Base-by-base conservation (phyloP, 495 filamentous ascomycete genomes). In the Lepraria neglecta region DNA sequence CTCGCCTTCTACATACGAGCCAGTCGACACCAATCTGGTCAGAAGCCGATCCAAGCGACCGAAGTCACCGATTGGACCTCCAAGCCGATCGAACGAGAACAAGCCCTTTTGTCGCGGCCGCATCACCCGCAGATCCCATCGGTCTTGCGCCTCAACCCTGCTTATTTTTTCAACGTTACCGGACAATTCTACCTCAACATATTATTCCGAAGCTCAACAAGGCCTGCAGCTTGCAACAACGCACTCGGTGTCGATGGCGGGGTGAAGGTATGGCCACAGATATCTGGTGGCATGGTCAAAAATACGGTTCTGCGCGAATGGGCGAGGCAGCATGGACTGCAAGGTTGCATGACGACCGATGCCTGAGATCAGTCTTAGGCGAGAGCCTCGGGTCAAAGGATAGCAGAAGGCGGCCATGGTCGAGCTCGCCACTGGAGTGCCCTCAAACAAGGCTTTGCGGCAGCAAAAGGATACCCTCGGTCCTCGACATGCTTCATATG, bases 281-380 rank as follows among this genome's bases (percentile, higher is more conserved):
- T 50, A 61, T 19, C 58, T 44, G 59, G 59, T 56, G 59, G 59
- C 59, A 61, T 61, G 59, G 59, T 54, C 59, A 56, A 61, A 48
- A 56, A 33, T 44, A 61, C 19, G 17, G 24, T 61, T 27, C 44
- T 30, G 51, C 24, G 14, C 42, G 30, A 10, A 61, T 61, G 59
- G 59, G 52, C 21, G 59, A 61, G 31, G 51, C 51, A 38, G 45
- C 24, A 46, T 44, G 51, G 44, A 38, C 35, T 27, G 43, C 11
- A 28, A 31, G 30, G 31, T 56, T 55, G 19, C 12, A 56, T 12
- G 11, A 61, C 43, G 43, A 19, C n/a, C 12, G 21, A 12, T 19
- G 15, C 31, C 7, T 35, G 15, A 61, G 40, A 19, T 27, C 3
- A n/a, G 27, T 19, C 12, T 10, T 7, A 60, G 48, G 21, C 40